phyloP scores from a whole-genome alignment of 257 asterid genomes.

The Eucommia ulmoides region DNA sequence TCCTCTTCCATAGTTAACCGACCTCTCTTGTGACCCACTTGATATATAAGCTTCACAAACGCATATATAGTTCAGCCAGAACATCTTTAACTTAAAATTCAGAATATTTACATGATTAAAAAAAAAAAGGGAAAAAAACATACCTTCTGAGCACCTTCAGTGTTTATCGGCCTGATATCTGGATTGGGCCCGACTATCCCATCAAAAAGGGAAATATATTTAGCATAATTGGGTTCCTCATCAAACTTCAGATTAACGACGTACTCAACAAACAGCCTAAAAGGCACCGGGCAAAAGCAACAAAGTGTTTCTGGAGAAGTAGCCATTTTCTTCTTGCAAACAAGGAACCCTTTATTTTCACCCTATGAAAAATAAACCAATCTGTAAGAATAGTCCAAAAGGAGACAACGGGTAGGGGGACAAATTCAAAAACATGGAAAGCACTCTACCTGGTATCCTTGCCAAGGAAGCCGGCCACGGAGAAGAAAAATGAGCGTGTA shows the following conservation, averaged over 20 bases:
- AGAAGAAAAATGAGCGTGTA: slow-evolving; percentile 46
- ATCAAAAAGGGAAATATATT: slow-evolving; percentile 39
- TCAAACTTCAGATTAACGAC: slow-evolving; percentile 47
- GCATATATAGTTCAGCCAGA: slow-evolving; percentile 1
- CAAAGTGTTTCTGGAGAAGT: slow-evolving; percentile 47
- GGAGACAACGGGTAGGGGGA: too few species aligned
- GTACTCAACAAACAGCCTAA: slow-evolving; percentile 34
- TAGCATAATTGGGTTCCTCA: slow-evolving; percentile 52
- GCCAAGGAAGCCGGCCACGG: slow-evolving; percentile 57
- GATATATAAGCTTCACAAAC: slow-evolving; percentile 26
- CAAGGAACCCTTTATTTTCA: slow-evolving; percentile 43
- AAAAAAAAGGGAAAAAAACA: neutral
- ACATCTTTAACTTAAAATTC: slow-evolving; percentile 1
- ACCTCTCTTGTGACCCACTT: slow-evolving; percentile 52
- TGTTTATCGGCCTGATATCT: slow-evolving; percentile 41
- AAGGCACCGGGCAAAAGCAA: slow-evolving; percentile 39
- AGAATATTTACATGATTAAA: neutral
- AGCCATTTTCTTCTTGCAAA: slow-evolving; percentile 49
- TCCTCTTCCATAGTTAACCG: slow-evolving; percentile 37
- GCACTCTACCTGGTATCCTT: slow-evolving; percentile 42
- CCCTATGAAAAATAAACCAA: slow-evolving; percentile 25
- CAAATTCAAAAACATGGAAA: too few species aligned
- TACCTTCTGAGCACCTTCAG: slow-evolving; percentile 59
- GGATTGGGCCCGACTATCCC: slow-evolving; percentile 50
- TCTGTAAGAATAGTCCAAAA: slow-evolving; percentile 9